Base-by-base conservation (phyloP, 73 alveolate species). In the Paramecium pentaurelia region DNA sequence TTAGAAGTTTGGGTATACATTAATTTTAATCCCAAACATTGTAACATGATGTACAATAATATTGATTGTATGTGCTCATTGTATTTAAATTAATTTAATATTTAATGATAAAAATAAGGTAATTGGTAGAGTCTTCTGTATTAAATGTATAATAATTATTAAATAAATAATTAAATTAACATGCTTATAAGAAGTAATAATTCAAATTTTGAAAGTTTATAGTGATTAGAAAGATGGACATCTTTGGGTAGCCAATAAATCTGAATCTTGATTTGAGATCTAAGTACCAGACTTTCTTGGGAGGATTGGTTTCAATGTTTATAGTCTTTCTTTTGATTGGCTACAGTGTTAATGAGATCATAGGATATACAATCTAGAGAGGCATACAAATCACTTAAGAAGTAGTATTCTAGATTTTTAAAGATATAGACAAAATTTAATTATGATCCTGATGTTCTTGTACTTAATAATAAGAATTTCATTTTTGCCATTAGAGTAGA, bases 1-100 rank as follows among this genome's bases (percentile, higher is more conserved):
- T 28, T 11, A 75, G 70, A n/a, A 75, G n/a, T 36, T 38, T 75
- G 8, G 88, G 88, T 0, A 38, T 18, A 12, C 47, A 42, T 75
- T 75, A 75, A 75, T 42, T 38, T 38, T 64, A 34, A 32, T 75
- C 88, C 88, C 70, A 75, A 36, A 75, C 68, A 28, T 20, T 75
- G 11, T 75, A 75, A 42, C 88, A 75, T 8, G 14, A 38, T 38
- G 70, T 30, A 12, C 88, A 75, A 75, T 75, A 75, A 38, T 75
- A 75, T 75, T 44, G 20, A 64, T 28, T 64, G 84, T 64, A 64
- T 3, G 51, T 18, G 36, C 12, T 54, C 36, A 54, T 54, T 16
- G 20, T 54, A 54, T 54, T 54, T 12, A 54, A 18, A 54, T 54
- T 54, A 54, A 54, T 54, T 11, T 54, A 3, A 54, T 54, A 54